phyloP scores from a whole-genome alignment of 2,329 filamentous ascomycete species.

The Orbilia brochopaga region DNA sequence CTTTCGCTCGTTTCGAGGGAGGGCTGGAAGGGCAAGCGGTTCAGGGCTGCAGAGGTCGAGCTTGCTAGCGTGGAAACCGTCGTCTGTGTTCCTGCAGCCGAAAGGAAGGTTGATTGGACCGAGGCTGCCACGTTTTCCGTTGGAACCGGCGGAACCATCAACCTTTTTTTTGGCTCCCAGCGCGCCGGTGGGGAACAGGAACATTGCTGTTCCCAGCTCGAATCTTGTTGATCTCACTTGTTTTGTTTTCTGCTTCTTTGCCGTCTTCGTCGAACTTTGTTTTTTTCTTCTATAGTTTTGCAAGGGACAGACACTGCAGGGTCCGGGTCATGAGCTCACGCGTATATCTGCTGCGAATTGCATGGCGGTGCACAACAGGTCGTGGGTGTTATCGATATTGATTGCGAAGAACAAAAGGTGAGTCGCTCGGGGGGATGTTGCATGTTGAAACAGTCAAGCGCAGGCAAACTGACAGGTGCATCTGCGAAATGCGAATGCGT shows the following conservation, averaged over 20 bases:
- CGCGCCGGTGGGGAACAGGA: slow-evolving; percentile 12
- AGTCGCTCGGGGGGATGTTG: slow-evolving; percentile 57
- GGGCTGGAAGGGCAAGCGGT: slow-evolving; percentile 46
- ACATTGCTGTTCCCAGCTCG: background rate
- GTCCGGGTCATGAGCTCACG: slow-evolving; percentile 42
- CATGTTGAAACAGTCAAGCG: slow-evolving; percentile 63
- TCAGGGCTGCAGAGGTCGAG: slow-evolving; percentile 52
- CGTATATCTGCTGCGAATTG: slow-evolving; percentile 27
- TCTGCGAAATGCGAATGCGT: slow-evolving; percentile 6
- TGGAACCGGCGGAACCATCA: slow-evolving; percentile 8
- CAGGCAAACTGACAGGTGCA: slow-evolving; percentile 19
- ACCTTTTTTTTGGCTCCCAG: background rate
- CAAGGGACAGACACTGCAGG: too few species aligned
- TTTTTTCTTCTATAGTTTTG: slow-evolving; percentile 32
- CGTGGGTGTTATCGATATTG: slow-evolving; percentile 79
- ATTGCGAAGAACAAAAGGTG: slow-evolving; percentile 66
- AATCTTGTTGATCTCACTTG: background rate
- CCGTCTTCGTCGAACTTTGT: background rate
- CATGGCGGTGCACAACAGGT: slow-evolving; percentile 61
- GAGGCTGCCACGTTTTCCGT: slow-evolving; percentile 50
- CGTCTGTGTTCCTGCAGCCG: slow-evolving; percentile 53
- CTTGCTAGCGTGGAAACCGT: too few species aligned
- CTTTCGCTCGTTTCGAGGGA: background rate
- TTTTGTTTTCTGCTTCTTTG: background rate
- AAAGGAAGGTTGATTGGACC: slow-evolving; percentile 52